Conservation (phyloP, 371 early-diverging fungal species). For the Mortierella sp. region DNA sequence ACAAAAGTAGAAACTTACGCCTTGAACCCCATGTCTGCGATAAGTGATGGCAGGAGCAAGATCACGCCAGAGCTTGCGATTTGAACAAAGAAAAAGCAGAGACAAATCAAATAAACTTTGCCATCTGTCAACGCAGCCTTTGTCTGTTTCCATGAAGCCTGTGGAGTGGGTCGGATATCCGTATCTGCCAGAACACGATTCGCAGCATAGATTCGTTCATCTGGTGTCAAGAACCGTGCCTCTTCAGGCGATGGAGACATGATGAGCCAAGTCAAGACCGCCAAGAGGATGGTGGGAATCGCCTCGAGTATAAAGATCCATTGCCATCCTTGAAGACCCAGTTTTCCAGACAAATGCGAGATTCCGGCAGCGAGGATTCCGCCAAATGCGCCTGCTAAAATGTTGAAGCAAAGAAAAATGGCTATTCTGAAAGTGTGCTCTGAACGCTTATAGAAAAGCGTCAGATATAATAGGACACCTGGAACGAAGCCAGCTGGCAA, state of each 20-base stretch:
- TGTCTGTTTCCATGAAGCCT: slow-evolving; percentile 57
- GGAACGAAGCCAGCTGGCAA: slow-evolving; percentile 78
- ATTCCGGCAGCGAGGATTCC: slow-evolving; percentile 74
- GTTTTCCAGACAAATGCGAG: slow-evolving; percentile 65
- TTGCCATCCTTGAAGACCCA: slow-evolving; percentile 67
- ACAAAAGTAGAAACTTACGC: slow-evolving; percentile 23
- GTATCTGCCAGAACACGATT: slow-evolving; percentile 62
- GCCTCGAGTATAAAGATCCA: slow-evolving; percentile 73
- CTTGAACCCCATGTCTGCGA: slow-evolving; percentile 40
- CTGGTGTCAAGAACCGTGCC: slow-evolving; percentile 64
- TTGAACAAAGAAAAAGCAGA: slow-evolving; percentile 11
- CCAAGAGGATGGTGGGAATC: slow-evolving; percentile 60
- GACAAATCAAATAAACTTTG: slow-evolving; percentile 20
- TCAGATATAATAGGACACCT: slow-evolving; percentile 79
- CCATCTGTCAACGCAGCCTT: slow-evolving; percentile 58
- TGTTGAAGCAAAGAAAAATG: slow-evolving; percentile 73
- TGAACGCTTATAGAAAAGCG: slow-evolving; percentile 81
- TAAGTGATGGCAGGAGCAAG: slow-evolving; percentile 35
- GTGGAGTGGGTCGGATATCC: slow-evolving; percentile 42
- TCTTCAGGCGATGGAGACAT: slow-evolving; percentile 71
- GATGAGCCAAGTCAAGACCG: slow-evolving; percentile 54
- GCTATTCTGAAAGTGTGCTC: slow-evolving; percentile 82
- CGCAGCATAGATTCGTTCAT: slow-evolving; percentile 67
- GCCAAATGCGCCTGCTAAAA: slow-evolving; percentile 82
- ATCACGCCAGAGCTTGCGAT: slow-evolving; percentile 19